Conservation (phyloP, 2,329 filamentous ascomycete genomes). For the Aspergillus sp. region DNA sequence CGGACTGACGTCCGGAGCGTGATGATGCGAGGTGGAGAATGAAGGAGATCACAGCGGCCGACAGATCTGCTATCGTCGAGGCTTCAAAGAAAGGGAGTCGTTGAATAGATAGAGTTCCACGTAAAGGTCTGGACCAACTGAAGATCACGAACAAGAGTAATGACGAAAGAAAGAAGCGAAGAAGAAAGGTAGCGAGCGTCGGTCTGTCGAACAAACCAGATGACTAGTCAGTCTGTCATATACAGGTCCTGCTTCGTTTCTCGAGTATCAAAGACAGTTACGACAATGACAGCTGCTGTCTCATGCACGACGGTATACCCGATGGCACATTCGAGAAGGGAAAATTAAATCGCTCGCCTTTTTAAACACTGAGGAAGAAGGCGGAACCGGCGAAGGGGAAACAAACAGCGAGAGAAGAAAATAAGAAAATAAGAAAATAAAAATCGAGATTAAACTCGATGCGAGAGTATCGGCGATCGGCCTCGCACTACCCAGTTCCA, state of each 20-base stretch:
- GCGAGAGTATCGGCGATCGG: not conserved
- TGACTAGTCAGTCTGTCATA: not conserved
- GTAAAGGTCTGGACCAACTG: not conserved
- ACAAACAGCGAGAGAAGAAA: not conserved
- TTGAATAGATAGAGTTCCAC: not conserved
- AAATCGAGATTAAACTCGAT: not conserved
- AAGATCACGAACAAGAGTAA: not conserved
- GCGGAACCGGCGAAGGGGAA: not conserved
- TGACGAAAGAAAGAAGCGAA: not conserved
- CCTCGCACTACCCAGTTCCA: not conserved
- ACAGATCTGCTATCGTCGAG: not conserved
- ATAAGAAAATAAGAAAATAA: not conserved
- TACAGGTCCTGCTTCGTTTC: not conserved
- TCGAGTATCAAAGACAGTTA: not conserved
- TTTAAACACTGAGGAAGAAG: not conserved
- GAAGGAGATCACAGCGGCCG: not conserved
- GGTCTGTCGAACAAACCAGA: not conserved
- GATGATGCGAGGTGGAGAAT: not conserved
- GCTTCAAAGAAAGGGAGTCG: not conserved
- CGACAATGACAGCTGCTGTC: not conserved
- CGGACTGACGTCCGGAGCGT: not conserved
- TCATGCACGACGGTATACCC: not conserved
- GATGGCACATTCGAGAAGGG: not conserved
- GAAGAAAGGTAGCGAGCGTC: not conserved
- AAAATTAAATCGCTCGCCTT: not conserved